Evolutionary conservation across 352 stramenopile species (phyloP).

Genomic region (Halophytophthora polymorphica): DNA sequence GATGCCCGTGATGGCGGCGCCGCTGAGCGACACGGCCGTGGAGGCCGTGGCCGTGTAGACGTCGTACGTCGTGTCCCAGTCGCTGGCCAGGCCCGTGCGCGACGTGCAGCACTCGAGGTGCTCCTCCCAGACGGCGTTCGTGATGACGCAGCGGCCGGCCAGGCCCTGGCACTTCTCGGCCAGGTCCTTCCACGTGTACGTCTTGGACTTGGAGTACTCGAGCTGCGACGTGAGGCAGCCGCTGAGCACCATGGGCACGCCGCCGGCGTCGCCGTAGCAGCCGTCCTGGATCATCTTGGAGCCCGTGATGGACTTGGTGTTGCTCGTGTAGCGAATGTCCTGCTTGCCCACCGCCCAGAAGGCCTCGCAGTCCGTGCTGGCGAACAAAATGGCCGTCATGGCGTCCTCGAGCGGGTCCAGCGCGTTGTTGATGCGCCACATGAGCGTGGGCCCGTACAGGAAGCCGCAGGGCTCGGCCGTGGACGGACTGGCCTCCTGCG

Average conservation of each 20-base stretch:
- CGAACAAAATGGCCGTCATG: slow-evolving; percentile 73
- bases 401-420: slow-evolving; percentile 41
- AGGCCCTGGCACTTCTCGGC: slow-evolving; percentile 77
- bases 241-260: slow-evolving; percentile 68
- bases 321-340: slow-evolving; percentile 68
- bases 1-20: slow-evolving; percentile 69
- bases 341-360: slow-evolving; percentile 84
- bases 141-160: slow-evolving; percentile 76
- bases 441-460: slow-evolving; percentile 77
- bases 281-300: slow-evolving; percentile 84
- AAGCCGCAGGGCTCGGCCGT: slow-evolving; percentile 76
- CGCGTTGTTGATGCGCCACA: slow-evolving; percentile 74
- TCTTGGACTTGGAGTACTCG: slow-evolving; percentile 74
- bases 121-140: slow-evolving; percentile 81
- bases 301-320: slow-evolving; percentile 67
- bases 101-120: slow-evolving; percentile 81
- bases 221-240: slow-evolving; percentile 77
- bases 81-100: slow-evolving; percentile 39
- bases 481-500: slow-evolving; percentile 51
- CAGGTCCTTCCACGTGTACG: slow-evolving; percentile 81
- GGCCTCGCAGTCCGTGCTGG: slow-evolving; percentile 80
- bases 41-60: slow-evolving; percentile 55
- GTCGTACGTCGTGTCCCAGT: slow-evolving; percentile 75
- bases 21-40: slow-evolving; percentile 56
- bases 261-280: slow-evolving; percentile 68